Base-by-base conservation (phyloP, 495 filamentous ascomycete species). In the Podospora pseudoanserina region DNA sequence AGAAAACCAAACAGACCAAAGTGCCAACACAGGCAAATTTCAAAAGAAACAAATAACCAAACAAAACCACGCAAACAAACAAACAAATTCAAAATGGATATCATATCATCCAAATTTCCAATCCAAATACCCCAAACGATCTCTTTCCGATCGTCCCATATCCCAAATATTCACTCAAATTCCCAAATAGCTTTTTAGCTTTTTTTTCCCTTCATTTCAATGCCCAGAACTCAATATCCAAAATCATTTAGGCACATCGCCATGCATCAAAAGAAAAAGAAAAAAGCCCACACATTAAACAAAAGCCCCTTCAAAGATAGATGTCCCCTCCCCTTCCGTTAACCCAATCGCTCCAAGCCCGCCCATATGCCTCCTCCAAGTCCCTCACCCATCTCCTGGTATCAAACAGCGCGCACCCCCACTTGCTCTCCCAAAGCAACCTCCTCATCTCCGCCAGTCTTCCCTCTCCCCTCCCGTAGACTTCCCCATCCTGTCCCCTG, bases 341-440 rank as follows among this genome's bases (percentile, higher is more conserved):
- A 39, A 92, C 96, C 93, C 93, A 98, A 73, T 86, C 84, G 70
- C 85, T 83, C 95, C 95, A 99, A 11, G 93, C 93, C 74, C 89
- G 86, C 67, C 90, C 88, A 75, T 97, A 98, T 20, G 93, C 93
- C 67, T 86, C 84, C 81, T 99, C 95, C 67, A 99, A 76, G 82
- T 98, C 94, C 54, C 84, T 81, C 56, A 99, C 95, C 95, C 95
- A 99, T 68, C 96, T 86, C 70, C 81, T 83, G 26, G 95, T 99
- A 79, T 99, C 91, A 77, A 98, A 99, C 53, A 98, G 83, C 61
- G 88, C 89, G 74, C 92, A 94, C 30, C 80, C 87, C 88, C 91
- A 94, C 67, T 94, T 88, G 69, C 87, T 88, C 68, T 90, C 86
- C 76, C 90, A 98, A 63, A 99, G 78, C 76, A 97, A 79, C 74